phyloP scores from a whole-genome alignment of 768 basidiomycete genomes.

The Lentinula sp. region DNA sequence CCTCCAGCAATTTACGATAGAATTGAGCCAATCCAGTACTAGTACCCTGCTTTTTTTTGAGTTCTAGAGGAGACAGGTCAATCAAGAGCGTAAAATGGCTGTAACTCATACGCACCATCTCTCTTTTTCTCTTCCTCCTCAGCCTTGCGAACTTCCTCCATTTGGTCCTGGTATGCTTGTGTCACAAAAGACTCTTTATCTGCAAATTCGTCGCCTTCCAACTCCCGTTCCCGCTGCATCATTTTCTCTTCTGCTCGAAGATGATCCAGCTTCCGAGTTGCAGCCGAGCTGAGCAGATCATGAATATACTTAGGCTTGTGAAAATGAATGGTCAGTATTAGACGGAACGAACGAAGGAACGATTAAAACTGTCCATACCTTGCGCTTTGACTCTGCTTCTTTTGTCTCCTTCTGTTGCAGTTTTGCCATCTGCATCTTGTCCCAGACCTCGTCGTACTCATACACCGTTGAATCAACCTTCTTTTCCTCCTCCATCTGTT shows the following conservation, averaged over 20 bases:
- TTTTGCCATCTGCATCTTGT: constrained; percentile 89
- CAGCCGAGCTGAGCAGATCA: constrained; percentile 70
- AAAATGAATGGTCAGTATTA: constrained; percentile 4
- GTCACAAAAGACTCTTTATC: constrained; percentile 99
- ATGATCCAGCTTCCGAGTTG: constrained; percentile 84
- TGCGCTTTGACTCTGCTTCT: constrained; percentile 71
- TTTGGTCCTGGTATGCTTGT: constrained; percentile 93
- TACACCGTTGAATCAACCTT: constrained; percentile 78
- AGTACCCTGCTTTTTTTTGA: constrained; percentile 54
- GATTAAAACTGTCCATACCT: constrained; percentile 43
- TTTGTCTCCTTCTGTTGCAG: constrained; percentile 65
- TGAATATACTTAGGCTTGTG: constrained; percentile 89
- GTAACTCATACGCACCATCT: constrained; percentile 62
- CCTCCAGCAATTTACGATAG: constrained; percentile 72
- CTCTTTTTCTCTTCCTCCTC: constrained; percentile 88
- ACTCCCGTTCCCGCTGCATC: constrained; percentile 88
- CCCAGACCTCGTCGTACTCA: constrained; percentile 96
- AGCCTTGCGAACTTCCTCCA: constrained; percentile 83
- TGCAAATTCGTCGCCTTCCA: constrained; percentile 87
- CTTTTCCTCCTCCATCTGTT: constrained; percentile 74
- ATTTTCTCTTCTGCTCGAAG: constrained; percentile 96
- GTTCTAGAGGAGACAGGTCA: constrained; percentile 27
- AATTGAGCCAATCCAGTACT: constrained; percentile 81
- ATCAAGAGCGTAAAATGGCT: not conserved
- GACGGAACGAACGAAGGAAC: constrained; percentile 29